These are phyloP conservation scores for Bruguiera sexangula DNA, from an alignment of 345 rosid species.

Conservation along the genomic window DNA sequence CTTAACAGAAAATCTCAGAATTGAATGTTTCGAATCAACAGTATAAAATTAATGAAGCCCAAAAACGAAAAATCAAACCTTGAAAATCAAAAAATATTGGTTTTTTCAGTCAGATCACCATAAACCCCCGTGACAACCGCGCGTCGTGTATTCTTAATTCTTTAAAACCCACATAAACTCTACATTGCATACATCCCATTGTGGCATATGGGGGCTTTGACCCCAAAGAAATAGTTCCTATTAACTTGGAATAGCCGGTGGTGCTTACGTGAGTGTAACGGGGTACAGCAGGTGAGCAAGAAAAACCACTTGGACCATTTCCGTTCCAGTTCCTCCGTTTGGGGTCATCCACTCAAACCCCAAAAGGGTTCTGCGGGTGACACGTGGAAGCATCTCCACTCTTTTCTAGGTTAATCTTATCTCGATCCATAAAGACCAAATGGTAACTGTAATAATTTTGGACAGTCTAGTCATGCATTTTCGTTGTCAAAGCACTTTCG, in stretches of 20 bases:
- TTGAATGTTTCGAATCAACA: no score
- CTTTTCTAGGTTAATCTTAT: slow-evolving; percentile 28
- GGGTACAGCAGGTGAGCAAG: slow-evolving; percentile 15
- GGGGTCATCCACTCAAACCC: slow-evolving; percentile 25
- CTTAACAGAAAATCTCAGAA: no score
- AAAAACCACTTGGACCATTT: slow-evolving; percentile 12
- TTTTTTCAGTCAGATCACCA: slow-evolving; percentile 16
- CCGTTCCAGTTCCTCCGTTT: slow-evolving; percentile 25
- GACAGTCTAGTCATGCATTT: no score
- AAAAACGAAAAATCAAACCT: not conserved
- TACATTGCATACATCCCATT: not conserved
- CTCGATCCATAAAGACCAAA: not conserved
- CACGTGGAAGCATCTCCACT: slow-evolving; percentile 29
- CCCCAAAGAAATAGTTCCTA: not conserved
- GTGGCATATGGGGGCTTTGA: not conserved
- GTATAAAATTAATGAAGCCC: not conserved
- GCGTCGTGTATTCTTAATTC: slow-evolving; percentile 6
- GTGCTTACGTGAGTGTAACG: slow-evolving; percentile 12
- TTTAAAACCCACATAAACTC: slow-evolving; percentile 29
- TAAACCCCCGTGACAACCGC: slow-evolving; percentile 26
- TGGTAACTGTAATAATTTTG: slow-evolving; percentile 13
- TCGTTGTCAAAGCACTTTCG: no score
- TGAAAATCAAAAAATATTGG: not conserved
- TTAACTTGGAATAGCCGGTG: slow-evolving; percentile 18
- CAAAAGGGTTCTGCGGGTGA: slow-evolving; percentile 16